Evolutionary conservation across 129 eudicot genomes (phyloP).

Genomic region (Logfia minima): DNA sequence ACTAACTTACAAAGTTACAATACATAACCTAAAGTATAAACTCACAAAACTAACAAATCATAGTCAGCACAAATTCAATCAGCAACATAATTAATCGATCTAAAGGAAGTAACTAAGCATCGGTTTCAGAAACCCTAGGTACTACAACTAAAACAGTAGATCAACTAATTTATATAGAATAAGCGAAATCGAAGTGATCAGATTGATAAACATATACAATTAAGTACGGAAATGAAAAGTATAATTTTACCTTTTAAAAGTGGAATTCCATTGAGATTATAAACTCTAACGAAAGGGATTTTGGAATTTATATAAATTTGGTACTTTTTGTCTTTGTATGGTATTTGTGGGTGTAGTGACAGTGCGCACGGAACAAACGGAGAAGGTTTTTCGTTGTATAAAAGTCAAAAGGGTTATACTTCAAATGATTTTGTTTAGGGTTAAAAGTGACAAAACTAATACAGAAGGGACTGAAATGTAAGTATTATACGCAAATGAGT

Average conservation of each 20-base stretch:
- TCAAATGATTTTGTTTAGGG: not conserved
- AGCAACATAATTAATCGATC: slow-evolving; percentile 21
- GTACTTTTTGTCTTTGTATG: slow-evolving; percentile 3
- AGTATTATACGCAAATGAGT: too few species aligned
- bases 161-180: slow-evolving; percentile 12
- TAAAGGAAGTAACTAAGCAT: not conserved
- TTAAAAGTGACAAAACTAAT: not conserved
- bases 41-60: not conserved
- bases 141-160: slow-evolving; percentile 8
- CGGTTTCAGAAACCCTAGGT: slow-evolving; percentile 10
- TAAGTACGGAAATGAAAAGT: slow-evolving; percentile 6
- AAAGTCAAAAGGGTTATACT: slow-evolving; percentile 17
- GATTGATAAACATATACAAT: not conserved
- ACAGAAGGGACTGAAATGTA: not conserved
- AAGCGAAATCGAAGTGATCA: slow-evolving; percentile 24
- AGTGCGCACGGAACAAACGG: slow-evolving; percentile 17
- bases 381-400: slow-evolving; percentile 6
- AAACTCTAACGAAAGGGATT: slow-evolving; percentile 6
- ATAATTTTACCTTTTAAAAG: slow-evolving; percentile 8
- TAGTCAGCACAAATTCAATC: slow-evolving; percentile 6
- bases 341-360: slow-evolving; percentile 18
- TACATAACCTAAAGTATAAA: not conserved
- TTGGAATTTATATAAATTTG: slow-evolving; percentile 1
- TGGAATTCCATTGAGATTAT: slow-evolving; percentile 24
- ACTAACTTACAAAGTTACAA: not conserved